Conservation (phyloP, 495 filamentous ascomycete species). For the Penicillium turbatum region DNA sequence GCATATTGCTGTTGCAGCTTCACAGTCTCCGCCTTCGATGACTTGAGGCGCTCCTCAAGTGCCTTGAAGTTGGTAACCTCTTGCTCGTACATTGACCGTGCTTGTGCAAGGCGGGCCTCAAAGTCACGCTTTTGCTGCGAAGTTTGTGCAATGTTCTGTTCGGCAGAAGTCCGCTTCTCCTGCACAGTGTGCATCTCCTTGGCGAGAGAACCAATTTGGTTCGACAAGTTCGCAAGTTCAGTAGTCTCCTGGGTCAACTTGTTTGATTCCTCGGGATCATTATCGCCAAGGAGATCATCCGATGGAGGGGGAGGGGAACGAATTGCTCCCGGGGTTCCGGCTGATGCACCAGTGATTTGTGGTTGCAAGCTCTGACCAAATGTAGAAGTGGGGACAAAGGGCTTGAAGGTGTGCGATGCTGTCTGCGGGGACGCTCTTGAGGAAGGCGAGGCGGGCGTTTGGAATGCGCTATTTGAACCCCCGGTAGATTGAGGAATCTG, state of each 20-base stretch:
- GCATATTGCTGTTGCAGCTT: constrained; percentile 79
- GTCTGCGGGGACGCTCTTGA: constrained; percentile 37
- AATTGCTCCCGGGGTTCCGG: constrained; percentile 35
- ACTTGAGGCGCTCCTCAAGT: constrained; percentile 74
- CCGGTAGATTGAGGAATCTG: constrained; percentile 69
- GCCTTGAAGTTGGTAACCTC: constrained; percentile 81
- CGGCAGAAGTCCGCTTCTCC: constrained; percentile 67
- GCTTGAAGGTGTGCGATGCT: constrained; percentile 63
- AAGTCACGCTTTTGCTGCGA: constrained; percentile 86
- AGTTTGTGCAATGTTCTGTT: constrained; percentile 73
- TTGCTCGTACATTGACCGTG: constrained; percentile 84
- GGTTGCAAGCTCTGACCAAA: constrained; percentile 82
- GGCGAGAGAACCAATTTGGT: constrained; percentile 82
- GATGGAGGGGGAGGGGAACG: constrained; percentile 52
- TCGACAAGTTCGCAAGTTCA: constrained; percentile 94
- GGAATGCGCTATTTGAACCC: constrained; percentile 51
- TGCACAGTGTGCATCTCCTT: constrained; percentile 94
- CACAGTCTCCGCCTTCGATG: constrained; percentile 71
- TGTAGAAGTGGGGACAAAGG: constrained; percentile 84
- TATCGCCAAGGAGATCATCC: constrained; percentile 93
- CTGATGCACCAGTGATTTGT: constrained; percentile 71
- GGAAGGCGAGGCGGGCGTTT: constrained; percentile 39
- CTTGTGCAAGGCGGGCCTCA: constrained; percentile 76
- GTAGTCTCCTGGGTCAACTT: constrained; percentile 82
- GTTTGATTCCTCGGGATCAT: constrained; percentile 83